Evolutionary conservation across 306 rosid species (phyloP), one percentile per base, ranked within the genome.

Genomic region (Lotus japonicus): DNA sequence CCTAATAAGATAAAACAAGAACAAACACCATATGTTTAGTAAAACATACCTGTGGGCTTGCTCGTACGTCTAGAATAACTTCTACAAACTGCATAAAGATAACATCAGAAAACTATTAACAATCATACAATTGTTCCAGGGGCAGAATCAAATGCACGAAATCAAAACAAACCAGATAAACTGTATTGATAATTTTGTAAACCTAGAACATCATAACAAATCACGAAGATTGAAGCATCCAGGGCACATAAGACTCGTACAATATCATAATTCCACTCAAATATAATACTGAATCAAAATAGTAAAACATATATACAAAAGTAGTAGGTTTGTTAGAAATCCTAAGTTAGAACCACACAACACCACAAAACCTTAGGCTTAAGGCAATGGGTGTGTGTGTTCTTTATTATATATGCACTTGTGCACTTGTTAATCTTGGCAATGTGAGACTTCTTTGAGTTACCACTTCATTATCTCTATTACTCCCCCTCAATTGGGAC

Each of bases 61-160:
- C 95, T 58, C 33, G 81, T 13, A 91, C 71, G 12, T 74, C 79
- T 49, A 88, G 73, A 53, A 78, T 81, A 28, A 87, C 90, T 81
- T 91, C 95, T 38, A 91, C 92, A 72, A 88, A 91, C 97, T 88
- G 80, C 41, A 70, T 72, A 50, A 55, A 57, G 62, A 58, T 0
- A 39, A 54, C 6, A 39, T 12, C 6, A 16, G 2, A 19, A 28
- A 18, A 71, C 26, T 64, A 46, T 33, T 49, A 77, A 41, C 35
- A 71, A 28, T 48, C 21, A 31, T 12, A 56, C 14, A 55, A 58
- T 44, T 62, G 21, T 14, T 13, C 77, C 35, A 76, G n/a, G 19
- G 9, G 72, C 45, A 59, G 41, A 54, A 18, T 64, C 44, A 28
- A 15, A 9, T 10, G 9, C 17, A 18, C 26, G 16, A 38, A 55